Evolutionary conservation across 805 yeast species (phyloP).

Genomic region (Blastobotrys attinorum): DNA sequence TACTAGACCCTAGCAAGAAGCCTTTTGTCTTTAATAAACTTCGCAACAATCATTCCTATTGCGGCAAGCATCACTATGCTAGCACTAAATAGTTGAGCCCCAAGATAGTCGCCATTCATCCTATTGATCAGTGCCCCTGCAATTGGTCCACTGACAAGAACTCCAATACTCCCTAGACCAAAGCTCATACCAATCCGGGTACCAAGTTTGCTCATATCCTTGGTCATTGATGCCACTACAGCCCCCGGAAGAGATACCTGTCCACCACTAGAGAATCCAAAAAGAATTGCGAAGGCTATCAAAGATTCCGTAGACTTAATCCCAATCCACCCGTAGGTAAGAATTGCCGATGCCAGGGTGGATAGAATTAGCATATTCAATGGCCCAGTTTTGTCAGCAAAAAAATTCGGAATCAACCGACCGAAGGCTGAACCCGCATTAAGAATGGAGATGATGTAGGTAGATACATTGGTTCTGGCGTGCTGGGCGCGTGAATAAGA

Average conservation of each 20-base stretch:
- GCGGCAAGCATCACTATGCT: too few relatives aligned
- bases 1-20: too few relatives aligned
- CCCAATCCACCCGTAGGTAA: constrained; percentile 18
- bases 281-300: constrained; percentile 23
- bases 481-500: constrained; percentile 23
- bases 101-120: constrained; percentile 13
- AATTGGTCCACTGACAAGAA: constrained; percentile 25
- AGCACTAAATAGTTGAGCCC: constrained; percentile 16
- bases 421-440: constrained; percentile 38
- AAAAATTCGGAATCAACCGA: constrained; percentile 39
- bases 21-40: too few relatives aligned
- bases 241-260: constrained; percentile 27
- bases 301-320: constrained; percentile 20
- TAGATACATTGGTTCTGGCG: constrained; percentile 16
- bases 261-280: constrained; percentile 28
- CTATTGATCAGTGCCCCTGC: constrained; percentile 23
- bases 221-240: constrained; percentile 22
- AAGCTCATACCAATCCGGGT: constrained; percentile 54
- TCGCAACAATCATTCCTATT: too few relatives aligned
- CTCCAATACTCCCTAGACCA: constrained; percentile 44
- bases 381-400: constrained; percentile 43
- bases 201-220: constrained; percentile 37
- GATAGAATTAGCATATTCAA: constrained; percentile 32
- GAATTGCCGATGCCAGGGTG: constrained; percentile 4
- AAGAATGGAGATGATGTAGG: constrained; percentile 25